A percentile compares a stretch with the other conserved stretches of the same genome.
Evolutionary conservation across 2,329 filamentous ascomycete genomes (phyloP).

Genomic region (Cordyceps cateniannulata): DNA sequence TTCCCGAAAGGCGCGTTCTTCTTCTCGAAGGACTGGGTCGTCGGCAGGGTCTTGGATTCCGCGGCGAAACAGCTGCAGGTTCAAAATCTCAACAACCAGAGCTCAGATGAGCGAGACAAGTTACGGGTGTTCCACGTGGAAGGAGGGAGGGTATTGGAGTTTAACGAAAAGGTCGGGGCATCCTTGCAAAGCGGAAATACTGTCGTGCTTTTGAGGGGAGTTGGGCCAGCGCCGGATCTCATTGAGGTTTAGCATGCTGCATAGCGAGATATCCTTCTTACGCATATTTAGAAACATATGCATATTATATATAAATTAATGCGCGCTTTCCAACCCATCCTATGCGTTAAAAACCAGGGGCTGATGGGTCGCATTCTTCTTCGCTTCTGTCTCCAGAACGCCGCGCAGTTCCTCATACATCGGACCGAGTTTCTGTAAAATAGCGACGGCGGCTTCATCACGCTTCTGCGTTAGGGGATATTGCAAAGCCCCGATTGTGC

Average conservation of each 20-base stretch:
- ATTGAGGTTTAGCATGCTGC: conserved; percentile 44
- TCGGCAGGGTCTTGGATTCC: conserved; percentile 73
- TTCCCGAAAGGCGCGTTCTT: conserved; percentile 76
- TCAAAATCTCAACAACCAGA: conserved; percentile 77
- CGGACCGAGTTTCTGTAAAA: conserved; percentile 13
- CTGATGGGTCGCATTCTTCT: not conserved
- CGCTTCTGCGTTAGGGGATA: conserved; percentile 14
- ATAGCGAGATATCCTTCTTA: not conserved
- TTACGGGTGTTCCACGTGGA: conserved; percentile 91
- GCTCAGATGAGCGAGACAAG: conserved; percentile 68
- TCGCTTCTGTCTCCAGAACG: conserved; percentile 5
- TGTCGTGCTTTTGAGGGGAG: conserved; percentile 78
- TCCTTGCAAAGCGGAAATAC: conserved; percentile 77
- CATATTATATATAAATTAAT: not conserved
- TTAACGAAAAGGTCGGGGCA: conserved; percentile 75
- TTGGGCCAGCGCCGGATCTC: conserved; percentile 71
- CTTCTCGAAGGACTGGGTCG: conserved; percentile 80
- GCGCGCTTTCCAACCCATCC: not conserved
- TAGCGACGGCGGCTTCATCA: not conserved
- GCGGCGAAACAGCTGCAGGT: conserved; percentile 73
- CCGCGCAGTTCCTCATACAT: conserved; percentile 14
- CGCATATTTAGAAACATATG: not conserved
- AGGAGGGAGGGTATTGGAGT: conserved; percentile 78
- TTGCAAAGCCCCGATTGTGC: conserved; percentile 15
- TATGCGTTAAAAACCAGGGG: not conserved